Percentiles rank a stretch among this genome's conserved stretches.
Conservation (phyloP, 306 rosid species). For the Arachis stenosperma region DNA sequence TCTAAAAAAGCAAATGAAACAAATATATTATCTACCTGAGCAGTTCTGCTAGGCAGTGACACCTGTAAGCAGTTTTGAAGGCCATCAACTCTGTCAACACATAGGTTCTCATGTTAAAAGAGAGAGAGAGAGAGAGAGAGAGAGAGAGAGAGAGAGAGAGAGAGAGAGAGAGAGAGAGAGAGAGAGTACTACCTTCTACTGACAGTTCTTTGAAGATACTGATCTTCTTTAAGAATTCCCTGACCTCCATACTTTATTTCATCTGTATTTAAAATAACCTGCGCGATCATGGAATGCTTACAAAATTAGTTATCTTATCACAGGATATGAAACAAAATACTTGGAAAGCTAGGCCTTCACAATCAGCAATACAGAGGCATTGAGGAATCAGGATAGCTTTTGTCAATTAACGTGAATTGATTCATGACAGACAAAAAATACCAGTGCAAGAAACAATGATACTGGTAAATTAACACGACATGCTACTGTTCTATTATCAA, state of each 20-base stretch:
- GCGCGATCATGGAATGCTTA: slow-evolving; percentile 41
- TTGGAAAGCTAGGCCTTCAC: background rate
- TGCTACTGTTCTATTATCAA: slow-evolving; percentile 2
- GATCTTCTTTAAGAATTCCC: slow-evolving; percentile 67
- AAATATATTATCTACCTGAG: slow-evolving; percentile 68
- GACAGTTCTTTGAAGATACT: slow-evolving; percentile 65
- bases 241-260: slow-evolving; percentile 83
- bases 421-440: slow-evolving; percentile 4
- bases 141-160: background rate
- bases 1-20: slow-evolving; percentile 25
- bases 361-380: background rate
- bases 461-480: background rate
- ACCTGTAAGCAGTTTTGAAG: slow-evolving; percentile 79
- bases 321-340: background rate
- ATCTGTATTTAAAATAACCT: slow-evolving; percentile 79
- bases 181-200: slow-evolving; percentile 63
- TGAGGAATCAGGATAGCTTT: background rate
- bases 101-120: slow-evolving; percentile 16
- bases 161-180: slow-evolving; percentile 9
- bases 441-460: background rate
- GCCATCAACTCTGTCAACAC: slow-evolving; percentile 69
- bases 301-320: slow-evolving; percentile 29
- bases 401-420: background rate
- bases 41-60: slow-evolving; percentile 77
- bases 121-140: background rate